Evolutionary conservation across 2,329 filamentous ascomycete genomes (phyloP).

Genomic region (Alternaria sp.): DNA sequence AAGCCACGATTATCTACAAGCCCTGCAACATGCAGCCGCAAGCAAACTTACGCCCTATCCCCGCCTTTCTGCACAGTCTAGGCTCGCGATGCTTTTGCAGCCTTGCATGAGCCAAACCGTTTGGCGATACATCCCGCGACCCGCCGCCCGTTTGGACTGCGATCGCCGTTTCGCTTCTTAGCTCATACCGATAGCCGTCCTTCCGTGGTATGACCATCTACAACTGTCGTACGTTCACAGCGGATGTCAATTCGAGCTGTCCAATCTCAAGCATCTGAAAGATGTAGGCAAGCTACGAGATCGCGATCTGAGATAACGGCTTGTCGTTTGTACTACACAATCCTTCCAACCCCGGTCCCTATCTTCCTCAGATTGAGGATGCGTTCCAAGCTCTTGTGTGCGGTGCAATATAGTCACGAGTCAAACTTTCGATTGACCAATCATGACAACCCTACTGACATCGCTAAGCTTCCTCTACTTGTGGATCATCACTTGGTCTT

Average conservation of each 20-base stretch:
- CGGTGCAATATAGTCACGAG: background rate
- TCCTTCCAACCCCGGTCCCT: background rate
- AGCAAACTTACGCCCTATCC: constrained; percentile 3
- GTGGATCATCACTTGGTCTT: background rate
- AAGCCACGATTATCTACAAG: constrained; percentile 5
- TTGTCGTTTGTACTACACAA: background rate
- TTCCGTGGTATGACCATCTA: background rate
- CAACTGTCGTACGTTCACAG: background rate
- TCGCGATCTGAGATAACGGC: background rate
- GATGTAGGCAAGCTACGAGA: background rate
- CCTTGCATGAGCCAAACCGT: background rate
- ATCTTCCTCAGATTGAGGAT: background rate
- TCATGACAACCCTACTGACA: background rate
- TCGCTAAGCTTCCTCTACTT: background rate
- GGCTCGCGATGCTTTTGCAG: background rate
- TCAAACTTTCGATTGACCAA: background rate
- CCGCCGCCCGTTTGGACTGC: background rate
- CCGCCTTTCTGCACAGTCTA: background rate
- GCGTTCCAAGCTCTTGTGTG: background rate
- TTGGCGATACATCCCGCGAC: background rate
- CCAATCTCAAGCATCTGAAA: background rate
- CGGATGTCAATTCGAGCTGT: background rate
- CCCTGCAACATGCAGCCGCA: background rate
- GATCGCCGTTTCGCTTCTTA: background rate
- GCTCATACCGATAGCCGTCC: constrained; percentile 1